These are phyloP conservation scores for Phytopythium vexans DNA, from an alignment of 352 stramenopile species.

Conservation along the genomic window DNA sequence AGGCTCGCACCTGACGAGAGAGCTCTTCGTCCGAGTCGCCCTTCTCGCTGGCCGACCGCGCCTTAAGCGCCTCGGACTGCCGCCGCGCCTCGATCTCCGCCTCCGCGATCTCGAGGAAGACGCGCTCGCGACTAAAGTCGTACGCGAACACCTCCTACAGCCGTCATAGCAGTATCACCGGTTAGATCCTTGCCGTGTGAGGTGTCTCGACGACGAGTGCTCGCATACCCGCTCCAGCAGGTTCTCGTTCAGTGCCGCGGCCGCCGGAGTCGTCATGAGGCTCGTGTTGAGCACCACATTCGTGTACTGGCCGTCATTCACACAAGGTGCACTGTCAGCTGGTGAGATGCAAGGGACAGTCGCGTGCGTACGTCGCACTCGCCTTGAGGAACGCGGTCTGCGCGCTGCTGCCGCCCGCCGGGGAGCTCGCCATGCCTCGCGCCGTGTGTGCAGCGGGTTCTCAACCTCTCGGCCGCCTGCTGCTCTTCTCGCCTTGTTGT, in stretches of 20 bases:
- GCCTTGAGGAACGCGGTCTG: constrained; percentile 1
- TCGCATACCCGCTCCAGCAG: constrained; percentile 45
- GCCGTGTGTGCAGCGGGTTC: too few species aligned
- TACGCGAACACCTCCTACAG: constrained; percentile 69
- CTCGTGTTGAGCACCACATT: constrained; percentile 52
- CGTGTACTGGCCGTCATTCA: constrained; percentile 29
- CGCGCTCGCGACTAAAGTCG: constrained; percentile 64
- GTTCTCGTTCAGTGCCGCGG: constrained; percentile 52
- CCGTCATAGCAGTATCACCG: not conserved
- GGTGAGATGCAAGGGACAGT: too few species aligned
- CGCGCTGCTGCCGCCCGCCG: not conserved
- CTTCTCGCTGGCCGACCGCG: constrained; percentile 13
- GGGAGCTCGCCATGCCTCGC: too few species aligned
- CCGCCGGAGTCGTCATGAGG: constrained; percentile 34
- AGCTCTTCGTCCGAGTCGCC: constrained; percentile 39
- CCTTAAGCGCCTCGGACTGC: constrained; percentile 25
- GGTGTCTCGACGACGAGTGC: not conserved
- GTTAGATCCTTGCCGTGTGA: not conserved
- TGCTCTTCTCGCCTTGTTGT: too few species aligned
- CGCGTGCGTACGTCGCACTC: not conserved
- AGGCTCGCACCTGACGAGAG: constrained; percentile 27
- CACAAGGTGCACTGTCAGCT: not conserved
- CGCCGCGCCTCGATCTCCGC: constrained; percentile 53
- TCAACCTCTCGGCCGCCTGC: too few species aligned
- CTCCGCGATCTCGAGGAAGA: constrained; percentile 66